phyloP scores from a whole-genome alignment of 129 eudicot genomes.

The Centrapalus pauciflorus region DNA sequence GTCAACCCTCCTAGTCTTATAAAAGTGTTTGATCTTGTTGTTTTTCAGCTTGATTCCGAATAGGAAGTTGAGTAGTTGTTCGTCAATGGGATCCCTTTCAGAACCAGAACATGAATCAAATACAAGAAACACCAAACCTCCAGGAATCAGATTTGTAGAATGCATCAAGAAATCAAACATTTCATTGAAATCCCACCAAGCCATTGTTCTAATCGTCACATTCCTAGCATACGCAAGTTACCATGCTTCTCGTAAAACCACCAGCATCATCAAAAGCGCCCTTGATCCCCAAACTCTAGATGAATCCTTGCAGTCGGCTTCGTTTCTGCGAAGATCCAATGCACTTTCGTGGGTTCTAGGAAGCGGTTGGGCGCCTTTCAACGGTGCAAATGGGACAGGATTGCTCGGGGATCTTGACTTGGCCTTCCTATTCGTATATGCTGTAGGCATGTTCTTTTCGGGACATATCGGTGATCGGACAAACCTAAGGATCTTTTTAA shows the following conservation, averaged over 20 bases:
- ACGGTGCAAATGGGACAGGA: conserved; percentile 67
- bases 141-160: conserved; percentile 60
- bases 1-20: neutral
- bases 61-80: neutral
- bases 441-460: conserved; percentile 84
- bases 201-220: conserved; percentile 62
- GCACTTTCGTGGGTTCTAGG: conserved; percentile 43
- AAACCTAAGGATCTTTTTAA: conserved; percentile 72
- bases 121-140: conserved; percentile 44
- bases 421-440: conserved; percentile 78
- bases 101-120: conserved; percentile 21
- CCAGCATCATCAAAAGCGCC: conserved; percentile 85
- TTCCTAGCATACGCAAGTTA: conserved; percentile 72
- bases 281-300: conserved; percentile 74
- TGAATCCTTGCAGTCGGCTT: conserved; percentile 24
- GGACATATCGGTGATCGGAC: conserved; percentile 89
- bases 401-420: conserved; percentile 93
- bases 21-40: neutral
- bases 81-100: conserved; percentile 44
- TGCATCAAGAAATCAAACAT: conserved; percentile 36
- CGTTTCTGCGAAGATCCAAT: conserved; percentile 33
- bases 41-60: conserved; percentile 19
- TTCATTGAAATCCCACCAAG: conserved; percentile 71
- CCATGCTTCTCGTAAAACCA: conserved; percentile 82
- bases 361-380: conserved; percentile 86